Evolutionary conservation across 2,329 filamentous ascomycete genomes (phyloP), one percentile per base, ranked within the genome.

Genomic region (Xylariales sp.): DNA sequence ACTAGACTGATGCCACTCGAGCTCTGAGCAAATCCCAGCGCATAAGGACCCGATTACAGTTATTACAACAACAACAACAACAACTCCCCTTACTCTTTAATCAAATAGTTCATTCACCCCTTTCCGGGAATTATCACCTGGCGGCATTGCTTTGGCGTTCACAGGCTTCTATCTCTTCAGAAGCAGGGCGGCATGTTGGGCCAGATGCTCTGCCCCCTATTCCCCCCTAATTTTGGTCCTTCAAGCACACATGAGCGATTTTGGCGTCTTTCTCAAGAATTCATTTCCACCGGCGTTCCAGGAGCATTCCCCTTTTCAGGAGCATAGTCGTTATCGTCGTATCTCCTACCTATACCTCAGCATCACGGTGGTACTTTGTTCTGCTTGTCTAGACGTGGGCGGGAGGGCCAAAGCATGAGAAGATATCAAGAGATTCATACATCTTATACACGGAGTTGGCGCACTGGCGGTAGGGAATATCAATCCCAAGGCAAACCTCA

Each of bases 91-190:
- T 70, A 66, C 30, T 60, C 56, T 64, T 63, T 68, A 66, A 68
- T 66, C 62, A 66, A 62, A 68, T 55, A 46, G 23, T 16, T 16
- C 23, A 63, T 65, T 49, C 55, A 52, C n/a, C 53, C 43, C 64
- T 49, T 34, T 45, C 28, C 14, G 41, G 61, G 46, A 34, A 32
- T 18, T 32, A 62, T 53, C 50, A 41, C 30, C 54, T 39, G 56
- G 52, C 62, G 49, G 69, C 69, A 70, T 71, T 50, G 52, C 53
- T 64, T 52, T 64, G 69, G 69, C 65, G 69, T 71, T 71, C 45
- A 43, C 49, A 49, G 64, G 69, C 43, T 56, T 65, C 39, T 50
- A 30, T 48, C 50, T 46, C 23, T 39, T 49, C 36, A 9, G 46
- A 48, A 59, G 52, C 46, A 58, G 56, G 59, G 60, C 30, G 54